Evolutionary conservation across 2,329 filamentous ascomycete species (phyloP), one percentile per base, ranked within the genome.

Genomic region (Cladosporium velox): DNA sequence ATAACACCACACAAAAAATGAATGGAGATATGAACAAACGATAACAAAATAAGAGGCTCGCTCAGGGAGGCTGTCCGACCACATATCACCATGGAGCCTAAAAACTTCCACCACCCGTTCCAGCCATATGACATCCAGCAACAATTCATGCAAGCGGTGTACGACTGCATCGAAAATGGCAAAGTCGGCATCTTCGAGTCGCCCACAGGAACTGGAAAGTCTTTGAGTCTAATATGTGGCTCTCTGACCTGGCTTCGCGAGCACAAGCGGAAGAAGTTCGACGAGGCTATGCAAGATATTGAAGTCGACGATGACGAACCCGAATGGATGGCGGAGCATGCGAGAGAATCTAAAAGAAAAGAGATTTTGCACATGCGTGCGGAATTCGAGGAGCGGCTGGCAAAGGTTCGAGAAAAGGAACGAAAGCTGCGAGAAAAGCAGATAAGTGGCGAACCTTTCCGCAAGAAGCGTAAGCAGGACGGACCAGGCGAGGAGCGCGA

Each of bases 161-260:
- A 96, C 75, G 80, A 87, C 59, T 91, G 92, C 67, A 86, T 97
- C 30, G 88, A 96, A 71, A 78, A 90, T 51, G 90, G 91, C 10
- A 91, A 93, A 74, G 84, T 97, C 57, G 93, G 91, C 34, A 93
- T 97, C 52, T 89, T 97, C 55, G 93, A 97, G 76, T 96, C 92
- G 55, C 93, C 93, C n/a, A 97, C 93, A 51, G 93, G 93, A 5
- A 77, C 76, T 60, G 93, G 93, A 54, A 97, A 97, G 84, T 97
- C 93, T 1, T 79, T 97, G 54, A 97, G 93, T 70, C 83, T 97
- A 32, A 95, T 97, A 69, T 97, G 93, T 75, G 91, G 90, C 49
- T 89, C 93, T 6, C 78, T 97, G 73, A 96, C 93, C 2, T 97
- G 93, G 93, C 83, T 97, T n/a, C 89, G 93, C 58, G 87, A 91